Evolutionary conservation across 768 basidiomycete species (phyloP).

Genomic region (Psilocybe cyanescens): DNA sequence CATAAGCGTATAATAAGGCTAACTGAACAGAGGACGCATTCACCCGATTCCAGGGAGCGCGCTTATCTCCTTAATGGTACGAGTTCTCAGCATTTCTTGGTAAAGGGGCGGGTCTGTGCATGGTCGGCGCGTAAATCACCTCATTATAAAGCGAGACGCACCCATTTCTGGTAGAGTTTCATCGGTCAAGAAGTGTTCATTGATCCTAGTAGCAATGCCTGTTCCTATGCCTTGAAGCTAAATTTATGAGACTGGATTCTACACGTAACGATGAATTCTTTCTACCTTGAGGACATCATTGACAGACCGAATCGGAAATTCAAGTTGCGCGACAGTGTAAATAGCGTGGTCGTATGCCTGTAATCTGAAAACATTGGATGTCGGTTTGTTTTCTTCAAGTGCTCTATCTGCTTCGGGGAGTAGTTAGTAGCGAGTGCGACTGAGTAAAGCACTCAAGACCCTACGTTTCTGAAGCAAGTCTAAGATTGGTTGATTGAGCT

Average conservation of each 20-base stretch:
- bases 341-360: conserved; percentile 55
- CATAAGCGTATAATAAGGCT: not conserved
- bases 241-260: not conserved
- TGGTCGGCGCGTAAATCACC: conserved; percentile 1
- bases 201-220: conserved; percentile 51
- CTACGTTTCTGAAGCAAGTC: conserved; percentile 45
- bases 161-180: conserved; percentile 29
- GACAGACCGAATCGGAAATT: conserved; percentile 46
- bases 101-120: conserved; percentile 19
- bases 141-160: conserved; percentile 7
- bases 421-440: not conserved
- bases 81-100: conserved; percentile 29
- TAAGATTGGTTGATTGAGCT: conserved; percentile 31
- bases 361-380: conserved; percentile 51
- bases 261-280: conserved; percentile 7
- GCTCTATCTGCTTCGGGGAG: conserved; percentile 38
- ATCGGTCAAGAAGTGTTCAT: conserved; percentile 32
- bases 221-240: conserved; percentile 40
- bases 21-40: conserved; percentile 2
- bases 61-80: conserved; percentile 35
- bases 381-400: conserved; percentile 40
- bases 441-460: conserved; percentile 14
- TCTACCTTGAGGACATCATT: conserved; percentile 42
- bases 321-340: conserved; percentile 38
- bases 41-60: conserved; percentile 55